Evolutionary conservation across 129 eudicot species (phyloP), one percentile per base, ranked within the genome.

Genomic region (Ambrosia artemisiifolia): DNA sequence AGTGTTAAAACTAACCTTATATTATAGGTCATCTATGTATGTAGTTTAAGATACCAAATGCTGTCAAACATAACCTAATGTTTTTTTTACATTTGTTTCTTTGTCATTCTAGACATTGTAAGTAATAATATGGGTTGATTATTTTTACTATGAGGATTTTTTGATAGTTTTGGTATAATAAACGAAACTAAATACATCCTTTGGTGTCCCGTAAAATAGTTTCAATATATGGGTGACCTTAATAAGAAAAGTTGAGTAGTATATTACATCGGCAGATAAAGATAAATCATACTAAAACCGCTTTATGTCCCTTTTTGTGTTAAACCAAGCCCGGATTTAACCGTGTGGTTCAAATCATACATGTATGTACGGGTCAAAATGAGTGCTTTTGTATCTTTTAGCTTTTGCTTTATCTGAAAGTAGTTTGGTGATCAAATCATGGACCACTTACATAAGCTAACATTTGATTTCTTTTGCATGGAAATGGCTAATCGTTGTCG

Each of bases 351-450:
- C 60, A 54, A 18, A 54, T 54, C 61, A 54, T 14, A 47, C 32
- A 51, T 35, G 47, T n/a, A 64, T 66, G 53, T 18, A 30, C 65
- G 0, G 42, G 65, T 66, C 33, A 19, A 24, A 75, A 53, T 30
- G 65, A 59, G 66, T 75, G 47, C 55, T 64, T 75, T 57, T 20
- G 30, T 11, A 40, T 65, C 79, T 53, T 77, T 48, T 28, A 38
- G 19, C 81, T 61, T 77, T 77, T 69, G 57, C 81, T 77, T 77
- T 62, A 77, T 69, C 20, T n/a, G 48, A 70, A 77, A 77, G 76
- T 62, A 38, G 12, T 62, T 69, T 70, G 70, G 53, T 77, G 17
- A 20, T 47, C 74, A 18, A 67, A 67, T 59, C 81, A 61, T 77
- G 76, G 76, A 70, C 76, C 76, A 70, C 65, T 36, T 19, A 50